Evolutionary conservation across 192 early-diverging fungal species (phyloP).

Genomic region (Backusella liffmaniae): DNA sequence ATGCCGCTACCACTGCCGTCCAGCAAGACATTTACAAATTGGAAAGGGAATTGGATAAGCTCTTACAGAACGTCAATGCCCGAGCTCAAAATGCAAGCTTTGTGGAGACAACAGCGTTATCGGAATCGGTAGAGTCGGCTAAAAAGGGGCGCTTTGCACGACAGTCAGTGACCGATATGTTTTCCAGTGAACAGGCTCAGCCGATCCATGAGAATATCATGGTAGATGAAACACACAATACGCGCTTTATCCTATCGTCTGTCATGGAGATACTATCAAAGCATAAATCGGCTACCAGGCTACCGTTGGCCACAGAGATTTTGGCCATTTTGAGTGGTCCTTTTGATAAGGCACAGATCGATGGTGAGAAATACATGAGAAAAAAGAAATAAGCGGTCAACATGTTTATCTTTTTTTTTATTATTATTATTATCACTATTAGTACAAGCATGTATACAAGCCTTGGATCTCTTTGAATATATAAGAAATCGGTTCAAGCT

Average conservation of each 20-base stretch:
- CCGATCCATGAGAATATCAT: neutral
- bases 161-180: neutral
- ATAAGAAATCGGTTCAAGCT: conserved; percentile 26
- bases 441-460: conserved; percentile 36
- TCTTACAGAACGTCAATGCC: conserved; percentile 9
- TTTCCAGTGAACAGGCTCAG: neutral
- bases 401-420: neutral
- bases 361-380: conserved; percentile 9
- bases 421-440: neutral
- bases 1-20: conserved; percentile 31
- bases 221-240: neutral
- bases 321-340: conserved; percentile 21
- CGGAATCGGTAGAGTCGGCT: neutral
- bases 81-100: conserved; percentile 19
- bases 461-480: conserved; percentile 41
- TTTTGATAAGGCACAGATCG: conserved; percentile 4
- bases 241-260: neutral
- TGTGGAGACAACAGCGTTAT: neutral
- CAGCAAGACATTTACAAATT: conserved; percentile 34
- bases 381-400: neutral
- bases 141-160: neutral
- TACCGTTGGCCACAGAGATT: conserved; percentile 29
- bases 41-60: conserved; percentile 26
- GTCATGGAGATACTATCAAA: conserved; percentile 12
- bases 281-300: conserved; percentile 23